phyloP scores from a whole-genome alignment of 495 filamentous ascomycete genomes.

The Patellaria atrata region DNA sequence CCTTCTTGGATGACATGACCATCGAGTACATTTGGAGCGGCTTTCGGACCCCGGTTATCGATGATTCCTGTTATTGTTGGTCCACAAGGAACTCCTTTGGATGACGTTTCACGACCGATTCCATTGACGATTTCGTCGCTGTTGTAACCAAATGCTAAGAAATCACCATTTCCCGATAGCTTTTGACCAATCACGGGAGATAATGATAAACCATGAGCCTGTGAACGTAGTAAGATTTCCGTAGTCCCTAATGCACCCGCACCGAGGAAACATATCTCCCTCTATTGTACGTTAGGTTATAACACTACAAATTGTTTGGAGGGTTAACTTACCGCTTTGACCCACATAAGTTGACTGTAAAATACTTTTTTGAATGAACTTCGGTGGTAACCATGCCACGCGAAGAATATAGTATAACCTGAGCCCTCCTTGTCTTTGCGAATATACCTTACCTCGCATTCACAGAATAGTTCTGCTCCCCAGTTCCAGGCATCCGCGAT shows the following conservation, averaged over 20 bases:
- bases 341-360: slow-evolving; percentile 52
- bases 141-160: slow-evolving; percentile 52
- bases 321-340: slow-evolving; percentile 32
- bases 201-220: slow-evolving; percentile 40
- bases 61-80: slow-evolving; percentile 53
- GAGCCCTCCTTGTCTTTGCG: slow-evolving; percentile 33
- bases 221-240: slow-evolving; percentile 52
- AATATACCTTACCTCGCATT: slow-evolving; percentile 54
- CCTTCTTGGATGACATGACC: slow-evolving; percentile 55
- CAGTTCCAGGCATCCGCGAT: slow-evolving; percentile 62
- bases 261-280: slow-evolving; percentile 44
- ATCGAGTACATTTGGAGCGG: slow-evolving; percentile 37
- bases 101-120: slow-evolving; percentile 35
- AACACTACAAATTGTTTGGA: neutral
- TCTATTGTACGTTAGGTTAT: slow-evolving; percentile 9
- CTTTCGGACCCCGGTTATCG: slow-evolving; percentile 37
- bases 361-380: slow-evolving; percentile 41
- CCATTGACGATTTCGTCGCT: slow-evolving; percentile 40
- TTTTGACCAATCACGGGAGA: slow-evolving; percentile 43
- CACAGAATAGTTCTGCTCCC: slow-evolving; percentile 60
- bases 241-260: slow-evolving; percentile 48
- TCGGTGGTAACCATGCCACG: slow-evolving; percentile 48
- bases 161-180: slow-evolving; percentile 56
- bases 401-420: slow-evolving; percentile 50
- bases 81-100: slow-evolving; percentile 39